A percentile compares a stretch with the other conserved stretches of the same genome.
These are phyloP conservation scores for Tetrapisispora nanseiensis DNA, from an alignment of 805 yeast species.

Conservation along the genomic window DNA sequence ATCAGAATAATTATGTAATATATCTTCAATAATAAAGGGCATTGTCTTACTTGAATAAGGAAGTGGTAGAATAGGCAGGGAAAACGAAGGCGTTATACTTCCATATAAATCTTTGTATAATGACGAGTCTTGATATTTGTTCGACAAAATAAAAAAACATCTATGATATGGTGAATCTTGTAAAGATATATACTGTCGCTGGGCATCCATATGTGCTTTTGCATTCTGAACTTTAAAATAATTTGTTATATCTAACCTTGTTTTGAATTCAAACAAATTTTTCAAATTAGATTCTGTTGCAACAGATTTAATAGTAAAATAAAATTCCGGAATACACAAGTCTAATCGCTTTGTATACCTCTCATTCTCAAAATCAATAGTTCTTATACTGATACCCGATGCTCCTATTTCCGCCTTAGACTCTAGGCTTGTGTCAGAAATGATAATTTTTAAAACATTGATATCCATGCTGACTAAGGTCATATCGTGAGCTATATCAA, in stretches of 20 bases:
- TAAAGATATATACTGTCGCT: slow-evolving; percentile 43
- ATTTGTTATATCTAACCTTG: slow-evolving; percentile 51
- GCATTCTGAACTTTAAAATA: slow-evolving; percentile 46
- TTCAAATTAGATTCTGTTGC: slow-evolving; percentile 17
- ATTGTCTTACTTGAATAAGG: slow-evolving; percentile 47
- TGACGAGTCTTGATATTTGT: slow-evolving; percentile 35
- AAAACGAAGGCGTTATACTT: slow-evolving; percentile 46
- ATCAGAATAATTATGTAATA: slow-evolving; percentile 14
- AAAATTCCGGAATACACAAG: slow-evolving; percentile 37
- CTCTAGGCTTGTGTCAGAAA: slow-evolving; percentile 30
- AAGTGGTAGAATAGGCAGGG: slow-evolving; percentile 52
- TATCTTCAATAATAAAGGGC: slow-evolving; percentile 33
- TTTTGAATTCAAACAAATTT: slow-evolving; percentile 36
- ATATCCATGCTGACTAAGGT: slow-evolving; percentile 51
- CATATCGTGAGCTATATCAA: slow-evolving; percentile 55
- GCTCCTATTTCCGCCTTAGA: slow-evolving; percentile 20
- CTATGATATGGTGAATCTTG: slow-evolving; percentile 85
- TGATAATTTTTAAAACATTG: slow-evolving; percentile 35
- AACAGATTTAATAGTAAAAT: slow-evolving; percentile 5
- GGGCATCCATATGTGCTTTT: slow-evolving; percentile 29
- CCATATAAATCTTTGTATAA: slow-evolving; percentile 42
- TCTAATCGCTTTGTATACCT: slow-evolving; percentile 50
- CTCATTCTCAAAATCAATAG: slow-evolving; percentile 62
- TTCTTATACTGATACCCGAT: slow-evolving; percentile 29
- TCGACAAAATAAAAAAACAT: slow-evolving; percentile 57